Percentiles rank a stretch among this genome's conserved stretches.
phyloP scores from a whole-genome alignment of 2,329 filamentous ascomycete species.

The Alternaria angustiovoidea region DNA sequence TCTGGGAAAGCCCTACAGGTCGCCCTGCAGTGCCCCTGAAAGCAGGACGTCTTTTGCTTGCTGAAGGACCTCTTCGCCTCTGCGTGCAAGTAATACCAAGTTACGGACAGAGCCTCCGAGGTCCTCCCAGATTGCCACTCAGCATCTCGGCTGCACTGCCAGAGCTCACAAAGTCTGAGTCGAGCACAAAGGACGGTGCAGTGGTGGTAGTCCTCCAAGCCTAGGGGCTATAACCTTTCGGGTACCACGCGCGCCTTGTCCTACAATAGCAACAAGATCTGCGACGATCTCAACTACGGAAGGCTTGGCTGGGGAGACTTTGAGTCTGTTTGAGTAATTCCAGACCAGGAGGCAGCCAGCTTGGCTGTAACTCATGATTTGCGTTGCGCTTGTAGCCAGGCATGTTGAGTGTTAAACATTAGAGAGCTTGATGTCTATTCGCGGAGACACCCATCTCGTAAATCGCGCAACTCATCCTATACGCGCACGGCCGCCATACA shows the following conservation, averaged over 20 bases:
- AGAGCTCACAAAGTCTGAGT: background rate
- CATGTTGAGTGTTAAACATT: background rate
- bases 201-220: background rate
- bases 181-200: background rate
- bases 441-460: constrained; percentile 1
- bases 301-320: constrained; percentile 7
- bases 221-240: constrained; percentile 9
- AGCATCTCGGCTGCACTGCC: constrained; percentile 4
- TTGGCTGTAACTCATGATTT: constrained; percentile 7
- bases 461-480: constrained; percentile 28
- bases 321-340: constrained; percentile 1
- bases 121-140: constrained; percentile 9
- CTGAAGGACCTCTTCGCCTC: constrained; percentile 4
- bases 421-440: background rate
- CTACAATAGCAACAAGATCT: constrained; percentile 7
- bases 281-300: constrained; percentile 1
- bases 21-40: constrained; percentile 21
- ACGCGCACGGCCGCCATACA: constrained; percentile 50
- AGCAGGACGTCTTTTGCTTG: constrained; percentile 11
- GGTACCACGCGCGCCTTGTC: constrained; percentile 9
- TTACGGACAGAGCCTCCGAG: background rate
- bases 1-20: constrained; percentile 22
- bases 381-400: background rate
- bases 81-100: background rate
- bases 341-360: background rate